Evolutionary conservation across 2,329 filamentous ascomycete species (phyloP).

Genomic region (Fusarium sp.): DNA sequence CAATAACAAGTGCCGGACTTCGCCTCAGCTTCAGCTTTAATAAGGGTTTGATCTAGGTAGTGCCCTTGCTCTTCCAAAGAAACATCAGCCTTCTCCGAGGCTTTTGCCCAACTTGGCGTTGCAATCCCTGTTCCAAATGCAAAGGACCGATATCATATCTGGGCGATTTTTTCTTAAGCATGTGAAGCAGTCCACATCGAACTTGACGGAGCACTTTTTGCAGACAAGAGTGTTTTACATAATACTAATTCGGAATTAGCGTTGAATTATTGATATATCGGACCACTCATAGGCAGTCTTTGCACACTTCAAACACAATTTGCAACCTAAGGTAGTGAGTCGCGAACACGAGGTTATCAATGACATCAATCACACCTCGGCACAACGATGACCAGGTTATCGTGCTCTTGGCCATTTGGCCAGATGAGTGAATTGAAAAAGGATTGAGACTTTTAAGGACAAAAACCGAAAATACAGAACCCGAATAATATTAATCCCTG

Average conservation of each 20-base stretch:
- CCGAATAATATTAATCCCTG: not conserved
- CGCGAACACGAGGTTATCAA: conserved; percentile 22
- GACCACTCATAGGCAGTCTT: not conserved
- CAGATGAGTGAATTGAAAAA: not conserved
- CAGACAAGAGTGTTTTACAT: conserved; percentile 2
- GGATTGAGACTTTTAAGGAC: not conserved
- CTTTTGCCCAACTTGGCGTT: conserved; percentile 22
- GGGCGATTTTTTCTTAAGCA: conserved; percentile 13
- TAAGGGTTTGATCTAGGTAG: conserved; percentile 23
- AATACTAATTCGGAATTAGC: not conserved
- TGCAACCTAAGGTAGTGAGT: not conserved
- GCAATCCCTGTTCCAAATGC: conserved; percentile 23
- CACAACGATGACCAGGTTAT: not conserved
- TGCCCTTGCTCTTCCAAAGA: conserved; percentile 22
- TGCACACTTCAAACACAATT: not conserved
- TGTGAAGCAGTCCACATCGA: conserved; percentile 26
- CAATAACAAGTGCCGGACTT: conserved; percentile 21
- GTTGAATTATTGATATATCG: not conserved
- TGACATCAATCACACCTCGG: conserved; percentile 35
- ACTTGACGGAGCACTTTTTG: not conserved
- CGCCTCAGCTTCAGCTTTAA: conserved; percentile 37
- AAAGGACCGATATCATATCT: conserved; percentile 29
- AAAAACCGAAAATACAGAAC: not conserved
- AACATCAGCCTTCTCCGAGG: conserved; percentile 22
- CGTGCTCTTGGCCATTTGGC: conserved; percentile 3